Base-by-base conservation (phyloP, 2,329 filamentous ascomycete genomes). In the Xylariaceae sp. region DNA sequence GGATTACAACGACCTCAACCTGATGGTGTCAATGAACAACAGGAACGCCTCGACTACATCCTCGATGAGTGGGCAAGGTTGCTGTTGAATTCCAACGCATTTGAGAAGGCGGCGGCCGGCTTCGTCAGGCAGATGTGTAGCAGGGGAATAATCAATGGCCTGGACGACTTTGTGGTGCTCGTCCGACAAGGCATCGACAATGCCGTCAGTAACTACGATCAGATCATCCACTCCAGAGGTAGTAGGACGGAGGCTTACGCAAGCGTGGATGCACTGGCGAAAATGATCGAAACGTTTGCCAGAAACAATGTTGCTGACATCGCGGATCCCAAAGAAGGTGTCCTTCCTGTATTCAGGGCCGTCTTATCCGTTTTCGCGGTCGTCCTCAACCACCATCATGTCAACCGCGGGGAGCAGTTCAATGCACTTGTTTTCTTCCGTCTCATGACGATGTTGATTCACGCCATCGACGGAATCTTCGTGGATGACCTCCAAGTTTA, bases 11-110 rank as follows among this genome's bases (percentile, higher is more conserved):
- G 75, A 44, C 72, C 75, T 6, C 63, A 71, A 62, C 72, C 81
- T 18, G 83, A 87, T 58, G 81, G 84, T 53, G 75, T 78, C 13
- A 73, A 77, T 45, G 79, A 83, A 37, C 87, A 87, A 66, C 85
- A 87, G 63, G 90, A 96, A 62, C 91, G 97, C 72, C 85, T 96
- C 75, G 91, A 95, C 67, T 97, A 99, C 71, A 82, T 97, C 17
- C 97, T 99, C 69, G 92, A 93, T 49, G 94, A 99, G 76, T 99
- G 94, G 94, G 84, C 93, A 34, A 86, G 88, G 61, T 82, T 97
- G 6, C 88, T 82, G 76, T 88, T 88, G 73, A 90, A 91, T 67
- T 82, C 86, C n/a, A 85, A 87, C 65, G 85, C 88, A 3, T 86
- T 88, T 3, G 88, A 91, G 62, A 89, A 88, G 69, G 83, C 87